Evolutionary conservation across 345 rosid species (phyloP), one percentile per base, ranked within the genome.

Genomic region (Eucalyptus microcorys): DNA sequence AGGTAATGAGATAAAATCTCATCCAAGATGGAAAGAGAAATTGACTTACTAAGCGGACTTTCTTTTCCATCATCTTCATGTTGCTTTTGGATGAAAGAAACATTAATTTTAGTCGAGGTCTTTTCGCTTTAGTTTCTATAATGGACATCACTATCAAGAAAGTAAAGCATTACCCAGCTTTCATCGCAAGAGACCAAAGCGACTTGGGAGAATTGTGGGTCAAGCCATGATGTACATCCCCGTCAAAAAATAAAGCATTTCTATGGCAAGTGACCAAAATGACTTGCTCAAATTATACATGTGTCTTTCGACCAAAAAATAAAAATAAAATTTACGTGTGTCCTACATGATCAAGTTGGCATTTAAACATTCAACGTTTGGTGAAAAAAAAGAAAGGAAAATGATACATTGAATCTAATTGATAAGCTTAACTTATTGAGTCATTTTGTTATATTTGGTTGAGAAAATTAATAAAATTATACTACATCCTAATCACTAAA

Each of bases 401-500:
- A 61, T 6, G 68, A 13, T 61, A 61, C 68, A 13, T 57, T 61
- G 68, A 61, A 61, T 61, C 68, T 14, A 61, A 61, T n/a, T 13
- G 14, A 27, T 61, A 61, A 27, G 32, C 32, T 61, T 11, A 30
- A 12, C 34, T 11, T 30, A 27, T 61, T 61, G 68, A 0, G 2
- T 61, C 30, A 27, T 30, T 26, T 59, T 30, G n/a, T 24, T 26
- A 59, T 10, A 59, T 59, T 59, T 59, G 66, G 7, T 59, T 13
- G n/a, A 59, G 66, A 59, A 26, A 59, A 59, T 30, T 59, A 59
- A 9, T 59, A 26, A 11, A 24, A 24, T 26, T 26, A 26, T 26
- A 59, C 66, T 24, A 59, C 66, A 26, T 26, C 66, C 53, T 50
- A 50, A 50, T 50, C 53, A 0, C 0, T 50, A 50, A 50, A 0